Base-by-base conservation (phyloP, 2,329 filamentous ascomycete genomes). In the Phialophora verrucosa region DNA sequence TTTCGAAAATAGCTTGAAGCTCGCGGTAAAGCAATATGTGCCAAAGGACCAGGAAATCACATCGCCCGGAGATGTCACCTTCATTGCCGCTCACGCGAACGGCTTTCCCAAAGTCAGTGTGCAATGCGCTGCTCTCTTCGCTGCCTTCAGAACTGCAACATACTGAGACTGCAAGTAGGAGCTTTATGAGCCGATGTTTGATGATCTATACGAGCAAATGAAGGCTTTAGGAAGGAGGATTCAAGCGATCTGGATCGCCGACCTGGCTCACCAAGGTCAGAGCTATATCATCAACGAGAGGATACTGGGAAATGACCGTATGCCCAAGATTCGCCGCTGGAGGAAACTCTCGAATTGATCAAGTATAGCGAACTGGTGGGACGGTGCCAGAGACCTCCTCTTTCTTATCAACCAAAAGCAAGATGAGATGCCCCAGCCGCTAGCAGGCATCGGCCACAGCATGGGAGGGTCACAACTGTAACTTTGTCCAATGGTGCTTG, bases 151-250 rank as follows among this genome's bases (percentile, higher is more conserved):
- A n/a, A 31, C 31, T 10, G 3, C 23, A n/a, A 25, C 20, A 12
- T 20, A 38, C 23, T 47, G 20, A 35, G 35, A 35, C n/a, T 10
- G 42, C 35, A 23, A 23, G 35, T 69, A 93, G 90, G 94, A 98
- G 82, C 79, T 97, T 1, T 97, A 97, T 75, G 93, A 97, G 74
- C 91, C 94, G 0, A 81, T 97, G 0, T 97, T 93, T 91, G 91
- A 94, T 66, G 92, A 97, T 59, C 81, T 97, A 1, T 82, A 91
- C 71, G 78, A 83, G 20, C 80, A 83, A 20, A 81, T 88, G 5
- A 84, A 85, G 70, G 75, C 78, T 14, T 81, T 83, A 63, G 88
- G 87, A 20, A 86, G 96, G 72, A 83, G 84, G 1, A 91, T 98
- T 73, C 87, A 92, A 64, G 83, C 86, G 68, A 93, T 98, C 72